Percentiles rank a stretch among this genome's conserved stretches.
phyloP scores from a whole-genome alignment of 2,329 filamentous ascomycete species.

The Didymella segeticola region DNA sequence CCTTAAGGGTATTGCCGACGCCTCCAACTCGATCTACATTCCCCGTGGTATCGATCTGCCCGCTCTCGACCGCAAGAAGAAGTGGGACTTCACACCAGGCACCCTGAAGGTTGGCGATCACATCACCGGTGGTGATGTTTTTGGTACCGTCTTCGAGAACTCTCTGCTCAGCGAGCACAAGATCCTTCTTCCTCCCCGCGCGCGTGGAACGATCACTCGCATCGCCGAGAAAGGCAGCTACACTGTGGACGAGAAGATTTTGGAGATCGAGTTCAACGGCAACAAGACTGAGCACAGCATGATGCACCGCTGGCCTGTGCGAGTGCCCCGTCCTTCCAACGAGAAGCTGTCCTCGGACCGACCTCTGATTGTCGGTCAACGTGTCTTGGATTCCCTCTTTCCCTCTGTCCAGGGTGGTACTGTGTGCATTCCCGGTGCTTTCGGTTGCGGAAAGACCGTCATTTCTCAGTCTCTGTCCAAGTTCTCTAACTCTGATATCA shows the following conservation, averaged over 20 bases:
- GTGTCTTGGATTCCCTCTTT: conserved; percentile 95
- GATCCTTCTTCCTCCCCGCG: conserved; percentile 88
- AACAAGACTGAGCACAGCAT: conserved; percentile 93
- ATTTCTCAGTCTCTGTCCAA: conserved; percentile 99
- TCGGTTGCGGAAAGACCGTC: conserved; percentile 99
- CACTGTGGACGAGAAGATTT: conserved; percentile 90
- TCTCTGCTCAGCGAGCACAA: conserved; percentile 92
- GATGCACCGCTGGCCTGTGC: conserved; percentile 99
- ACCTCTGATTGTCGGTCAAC: conserved; percentile 95
- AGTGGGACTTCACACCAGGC: conserved; percentile 92
- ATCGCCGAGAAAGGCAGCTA: conserved; percentile 91
- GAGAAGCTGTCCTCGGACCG: conserved; percentile 90
- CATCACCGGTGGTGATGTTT: conserved; percentile 94
- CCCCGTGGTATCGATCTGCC: conserved; percentile 90
- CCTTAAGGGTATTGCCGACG: conserved; percentile 79
- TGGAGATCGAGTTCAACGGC: conserved; percentile 97
- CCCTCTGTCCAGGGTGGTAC: conserved; percentile 96
- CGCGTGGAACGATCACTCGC: conserved; percentile 88
- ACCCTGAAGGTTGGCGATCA: conserved; percentile 94
- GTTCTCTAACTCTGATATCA: conserved; percentile 99
- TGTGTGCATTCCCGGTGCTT: conserved; percentile 96
- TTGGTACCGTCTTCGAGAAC: conserved; percentile 95
- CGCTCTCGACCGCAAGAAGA: conserved; percentile 86
- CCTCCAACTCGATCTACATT: conserved; percentile 92
- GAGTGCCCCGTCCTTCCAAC: conserved; percentile 88